Evolutionary conservation across 2,329 filamentous ascomycete species (phyloP).

Genomic region (Phyllosticta citriasiana): DNA sequence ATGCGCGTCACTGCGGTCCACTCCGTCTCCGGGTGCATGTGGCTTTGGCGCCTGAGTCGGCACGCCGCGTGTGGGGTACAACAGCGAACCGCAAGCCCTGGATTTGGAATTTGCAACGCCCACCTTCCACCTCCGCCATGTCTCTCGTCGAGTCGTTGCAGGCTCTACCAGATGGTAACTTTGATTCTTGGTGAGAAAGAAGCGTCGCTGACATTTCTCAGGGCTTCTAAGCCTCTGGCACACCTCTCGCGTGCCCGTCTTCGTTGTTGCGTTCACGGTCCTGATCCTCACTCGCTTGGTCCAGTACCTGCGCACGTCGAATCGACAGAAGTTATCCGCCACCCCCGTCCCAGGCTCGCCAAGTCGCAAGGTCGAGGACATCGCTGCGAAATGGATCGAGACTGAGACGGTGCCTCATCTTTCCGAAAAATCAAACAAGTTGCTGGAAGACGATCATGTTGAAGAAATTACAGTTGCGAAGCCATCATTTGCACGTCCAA

Average conservation of each 20-base stretch:
- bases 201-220: conserved; percentile 10
- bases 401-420: conserved; percentile 21
- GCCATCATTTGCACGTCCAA: conserved; percentile 17
- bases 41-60: not conserved
- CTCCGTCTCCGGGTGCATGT: too few relatives aligned
- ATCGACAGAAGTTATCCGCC: conserved; percentile 19
- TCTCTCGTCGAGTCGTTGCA: not conserved
- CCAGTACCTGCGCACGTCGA: conserved; percentile 17
- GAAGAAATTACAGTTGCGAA: conserved; percentile 19
- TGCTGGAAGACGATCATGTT: conserved; percentile 19
- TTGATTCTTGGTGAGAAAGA: not conserved
- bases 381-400: conserved; percentile 26
- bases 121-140: not conserved
- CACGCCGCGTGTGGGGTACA: not conserved
- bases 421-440: conserved; percentile 1
- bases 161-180: not conserved
- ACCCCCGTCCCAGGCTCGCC: conserved; percentile 24
- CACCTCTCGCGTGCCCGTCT: conserved; percentile 23
- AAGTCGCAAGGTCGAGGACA: conserved; percentile 18
- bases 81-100: conserved; percentile 7
- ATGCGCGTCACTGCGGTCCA: not conserved
- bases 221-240: conserved; percentile 30
- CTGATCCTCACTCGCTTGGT: conserved; percentile 21
- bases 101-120: conserved; percentile 4
- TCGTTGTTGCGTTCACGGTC: conserved; percentile 23